Percentiles rank a stretch among this genome's conserved stretches.
These are phyloP conservation scores for Aspergillus calidoustus DNA, from an alignment of 2,329 filamentous ascomycete genomes.

Conservation along the genomic window DNA sequence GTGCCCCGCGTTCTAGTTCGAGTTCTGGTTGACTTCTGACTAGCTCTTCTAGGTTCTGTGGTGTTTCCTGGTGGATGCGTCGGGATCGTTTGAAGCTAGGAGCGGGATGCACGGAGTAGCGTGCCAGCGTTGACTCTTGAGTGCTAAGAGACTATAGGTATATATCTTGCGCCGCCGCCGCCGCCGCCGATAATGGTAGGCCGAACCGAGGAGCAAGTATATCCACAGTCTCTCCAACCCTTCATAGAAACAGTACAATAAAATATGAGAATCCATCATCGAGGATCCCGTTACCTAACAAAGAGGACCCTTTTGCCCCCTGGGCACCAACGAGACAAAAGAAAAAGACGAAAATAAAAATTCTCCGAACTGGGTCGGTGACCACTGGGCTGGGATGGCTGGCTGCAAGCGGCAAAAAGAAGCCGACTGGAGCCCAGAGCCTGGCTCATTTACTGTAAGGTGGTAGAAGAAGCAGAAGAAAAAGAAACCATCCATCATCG, in stretches of 20 bases:
- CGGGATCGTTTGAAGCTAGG: neutral
- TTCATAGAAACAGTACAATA: neutral
- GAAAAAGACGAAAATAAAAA: neutral
- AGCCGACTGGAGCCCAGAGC: neutral
- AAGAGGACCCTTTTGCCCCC: neutral
- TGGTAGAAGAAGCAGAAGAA: neutral
- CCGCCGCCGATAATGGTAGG: neutral
- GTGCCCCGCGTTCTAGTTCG: conserved; percentile 4
- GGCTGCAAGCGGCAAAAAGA: neutral
- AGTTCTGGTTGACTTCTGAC: neutral
- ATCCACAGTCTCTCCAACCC: neutral
- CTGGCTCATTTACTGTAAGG: neutral
- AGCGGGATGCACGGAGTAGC: neutral
- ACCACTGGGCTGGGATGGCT: neutral
- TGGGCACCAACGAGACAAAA: neutral
- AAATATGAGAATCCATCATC: no score
- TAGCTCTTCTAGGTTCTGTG: neutral
- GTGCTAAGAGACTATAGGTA: neutral
- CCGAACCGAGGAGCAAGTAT: no score
- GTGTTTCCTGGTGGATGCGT: neutral
- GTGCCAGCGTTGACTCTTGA: neutral
- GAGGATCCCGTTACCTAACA: neutral
- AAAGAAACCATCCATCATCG: neutral
- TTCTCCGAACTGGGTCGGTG: neutral
- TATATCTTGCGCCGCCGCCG: neutral